Conservation (phyloP, 2,329 filamentous ascomycete genomes). For the Trichoderma lentiforme region DNA sequence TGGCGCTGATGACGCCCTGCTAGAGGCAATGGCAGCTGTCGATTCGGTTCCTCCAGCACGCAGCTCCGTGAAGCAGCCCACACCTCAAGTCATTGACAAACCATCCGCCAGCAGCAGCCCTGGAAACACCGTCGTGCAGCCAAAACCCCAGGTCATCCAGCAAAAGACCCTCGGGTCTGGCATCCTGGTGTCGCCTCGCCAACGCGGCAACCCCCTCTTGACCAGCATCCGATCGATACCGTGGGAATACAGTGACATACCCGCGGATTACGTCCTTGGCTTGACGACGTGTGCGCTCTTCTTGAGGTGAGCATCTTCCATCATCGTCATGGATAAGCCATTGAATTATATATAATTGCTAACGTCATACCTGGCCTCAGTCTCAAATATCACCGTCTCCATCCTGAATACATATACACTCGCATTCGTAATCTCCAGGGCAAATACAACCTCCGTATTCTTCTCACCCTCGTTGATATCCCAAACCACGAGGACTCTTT, state of each 20-base stretch:
- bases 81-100: constrained; percentile 55
- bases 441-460: constrained; percentile 80
- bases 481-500: constrained; percentile 87
- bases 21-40: constrained; percentile 53
- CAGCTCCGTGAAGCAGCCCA: constrained; percentile 45
- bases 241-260: constrained; percentile 98
- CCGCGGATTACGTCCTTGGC: constrained; percentile 87
- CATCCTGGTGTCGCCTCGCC: constrained; percentile 85
- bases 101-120: constrained; percentile 38
- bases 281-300: constrained; percentile 87
- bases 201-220: constrained; percentile 93
- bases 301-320: constrained; percentile 50
- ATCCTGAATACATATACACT: constrained; percentile 96
- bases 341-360: neutral
- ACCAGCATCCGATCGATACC: constrained; percentile 75
- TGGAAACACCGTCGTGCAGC: constrained; percentile 68
- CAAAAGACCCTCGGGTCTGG: constrained; percentile 63
- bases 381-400: constrained; percentile 93
- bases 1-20: constrained; percentile 54
- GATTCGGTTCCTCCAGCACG: constrained; percentile 35
- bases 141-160: constrained; percentile 80
- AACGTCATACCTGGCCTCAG: constrained; percentile 36
- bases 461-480: constrained; percentile 92
- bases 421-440: constrained; percentile 81
- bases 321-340: neutral